These are phyloP conservation scores for Phytopythium delawarense DNA, from an alignment of 352 stramenopile species.

Conservation along the genomic window DNA sequence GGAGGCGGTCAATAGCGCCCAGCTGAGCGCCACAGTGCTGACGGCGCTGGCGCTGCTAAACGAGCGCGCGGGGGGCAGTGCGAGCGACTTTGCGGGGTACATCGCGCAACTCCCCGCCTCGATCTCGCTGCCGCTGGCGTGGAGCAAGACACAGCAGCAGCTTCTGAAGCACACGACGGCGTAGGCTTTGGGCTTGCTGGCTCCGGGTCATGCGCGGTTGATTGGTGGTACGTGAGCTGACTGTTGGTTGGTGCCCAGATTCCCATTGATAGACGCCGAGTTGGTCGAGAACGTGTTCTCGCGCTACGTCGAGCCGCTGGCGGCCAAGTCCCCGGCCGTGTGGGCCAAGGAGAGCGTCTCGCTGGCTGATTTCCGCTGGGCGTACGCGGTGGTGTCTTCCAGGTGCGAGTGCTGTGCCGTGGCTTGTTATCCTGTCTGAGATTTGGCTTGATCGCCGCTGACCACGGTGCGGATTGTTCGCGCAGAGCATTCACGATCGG, in stretches of 20 bases:
- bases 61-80: conserved; percentile 26
- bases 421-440: too few relatives aligned
- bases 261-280: conserved; percentile 45
- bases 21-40: conserved; percentile 42
- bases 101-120: conserved; percentile 45
- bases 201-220: background rate
- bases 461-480: background rate
- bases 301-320: conserved; percentile 31
- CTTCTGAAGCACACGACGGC: conserved; percentile 49
- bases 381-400: conserved; percentile 66
- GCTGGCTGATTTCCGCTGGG: conserved; percentile 54
- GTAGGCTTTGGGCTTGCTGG: conserved; percentile 12
- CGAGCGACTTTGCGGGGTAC: conserved; percentile 53
- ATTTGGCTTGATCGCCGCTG: background rate
- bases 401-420: conserved; percentile 22
- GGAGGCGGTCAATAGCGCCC: conserved; percentile 17
- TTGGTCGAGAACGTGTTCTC: conserved; percentile 50
- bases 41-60: conserved; percentile 44
- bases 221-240: background rate
- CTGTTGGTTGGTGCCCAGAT: conserved; percentile 15
- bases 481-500: conserved; percentile 41
- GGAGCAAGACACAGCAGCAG: conserved; percentile 20
- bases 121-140: conserved; percentile 51
- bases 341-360: conserved; percentile 32
- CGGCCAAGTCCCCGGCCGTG: conserved; percentile 27